Base-by-base conservation (phyloP, 352 stramenopile species). In the Thraustochytrium striatum region DNA sequence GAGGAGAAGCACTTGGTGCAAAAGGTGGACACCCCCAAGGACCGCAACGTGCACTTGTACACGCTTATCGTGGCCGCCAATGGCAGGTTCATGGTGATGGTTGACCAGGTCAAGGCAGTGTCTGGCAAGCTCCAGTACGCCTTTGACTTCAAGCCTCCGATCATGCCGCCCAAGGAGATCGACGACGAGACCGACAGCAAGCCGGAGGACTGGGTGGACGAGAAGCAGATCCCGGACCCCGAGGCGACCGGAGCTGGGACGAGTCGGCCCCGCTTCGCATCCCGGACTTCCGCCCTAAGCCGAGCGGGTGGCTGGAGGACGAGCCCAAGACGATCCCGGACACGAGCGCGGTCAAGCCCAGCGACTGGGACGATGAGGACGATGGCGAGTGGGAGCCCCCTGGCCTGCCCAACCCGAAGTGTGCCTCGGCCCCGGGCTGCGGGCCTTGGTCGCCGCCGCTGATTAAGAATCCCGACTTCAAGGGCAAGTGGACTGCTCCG, bases 361-460 rank as follows among this genome's bases (percentile, higher is more conserved):
- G 95, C 61, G 93, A 97, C 84, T 97, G 93, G 93, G 92, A 97
- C 53, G 93, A 97, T 62, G 91, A 95, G 70, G 75, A 95, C 57
- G 92, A 97, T 43, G 92, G 92, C 21, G 88, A 95, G 35, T 97
- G 89, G 85, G 85, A 97, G 32, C 80, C 90, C 7, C 91, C 90
- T n/a, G 83, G 91, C 84, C 89, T 97, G 38, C 78, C 86, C 0
- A 97, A 97, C 84, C 91, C 92, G 0, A 91, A 91, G 75, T 97
- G 92, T 61, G 86, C 87, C 0, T 59, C 84, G 0, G 89, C 87
- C 11, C 88, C 88, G 61, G 93, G 93, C n/a, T 97, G 92, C 73
- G 93, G 93, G n/a, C 82, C 90, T 80, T 97, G 93, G 93, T 86
- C 87, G 57, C 86, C 83, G 32, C 91, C 93, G 0, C 91, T 87